phyloP scores from a whole-genome alignment of 1,284 basidiomycete genomes.

The Wallemia ichthyophaga region DNA sequence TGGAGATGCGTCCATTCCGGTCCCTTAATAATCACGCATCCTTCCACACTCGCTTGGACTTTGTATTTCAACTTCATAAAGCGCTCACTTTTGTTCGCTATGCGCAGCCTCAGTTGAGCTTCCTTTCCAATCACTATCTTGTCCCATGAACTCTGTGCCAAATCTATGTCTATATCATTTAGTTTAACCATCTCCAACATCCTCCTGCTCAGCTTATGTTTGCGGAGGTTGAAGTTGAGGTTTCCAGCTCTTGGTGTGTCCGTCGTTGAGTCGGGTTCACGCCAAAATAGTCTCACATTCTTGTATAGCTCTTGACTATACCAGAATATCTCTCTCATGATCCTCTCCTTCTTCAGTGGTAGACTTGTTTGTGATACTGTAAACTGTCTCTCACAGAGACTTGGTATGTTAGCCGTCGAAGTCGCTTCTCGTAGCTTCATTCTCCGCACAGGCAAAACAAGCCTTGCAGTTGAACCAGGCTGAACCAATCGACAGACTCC shows the following conservation, averaged over 20 bases:
- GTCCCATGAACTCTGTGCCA: background rate
- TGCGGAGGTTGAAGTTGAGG: background rate
- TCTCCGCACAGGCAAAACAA: slow-evolving; percentile 47
- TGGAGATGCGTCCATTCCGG: background rate
- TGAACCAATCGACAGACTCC: slow-evolving; percentile 25
- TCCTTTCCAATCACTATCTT: background rate
- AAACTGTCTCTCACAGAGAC: slow-evolving; percentile 54
- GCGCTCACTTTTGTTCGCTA: background rate
- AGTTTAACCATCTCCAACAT: background rate
- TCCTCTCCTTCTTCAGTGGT: slow-evolving; percentile 26
- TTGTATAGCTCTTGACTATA: slow-evolving; percentile 59
- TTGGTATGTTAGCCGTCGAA: slow-evolving; percentile 39
- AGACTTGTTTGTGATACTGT: slow-evolving; percentile 45
- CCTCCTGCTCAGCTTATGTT: background rate
- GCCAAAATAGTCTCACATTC: slow-evolving; percentile 38
- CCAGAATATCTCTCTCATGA: slow-evolving; percentile 63
- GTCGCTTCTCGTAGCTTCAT: slow-evolving; percentile 29
- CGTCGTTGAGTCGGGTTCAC: slow-evolving; percentile 29
- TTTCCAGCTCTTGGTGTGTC: background rate
- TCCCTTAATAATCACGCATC: background rate
- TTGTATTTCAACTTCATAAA: background rate
- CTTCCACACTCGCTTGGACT: background rate
- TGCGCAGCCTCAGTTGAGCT: background rate
- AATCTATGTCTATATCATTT: background rate
- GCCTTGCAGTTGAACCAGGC: slow-evolving; percentile 54